These are phyloP conservation scores for Ustilago nuda DNA, from an alignment of 1,284 basidiomycete species.

Conservation along the genomic window DNA sequence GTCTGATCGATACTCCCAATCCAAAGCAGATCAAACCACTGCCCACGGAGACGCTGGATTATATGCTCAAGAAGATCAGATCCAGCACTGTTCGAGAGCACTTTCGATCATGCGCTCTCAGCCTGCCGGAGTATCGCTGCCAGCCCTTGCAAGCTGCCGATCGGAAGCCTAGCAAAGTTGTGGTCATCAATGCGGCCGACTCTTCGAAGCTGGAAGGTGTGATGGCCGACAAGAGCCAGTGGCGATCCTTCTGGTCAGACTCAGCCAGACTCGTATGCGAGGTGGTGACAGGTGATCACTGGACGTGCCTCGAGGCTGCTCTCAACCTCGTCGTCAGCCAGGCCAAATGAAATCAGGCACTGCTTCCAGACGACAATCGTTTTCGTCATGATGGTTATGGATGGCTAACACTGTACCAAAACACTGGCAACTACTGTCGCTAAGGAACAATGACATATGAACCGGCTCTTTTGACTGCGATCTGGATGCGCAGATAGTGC, in stretches of 20 bases:
- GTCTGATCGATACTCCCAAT: conserved; percentile 43
- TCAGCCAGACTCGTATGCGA: conserved; percentile 11
- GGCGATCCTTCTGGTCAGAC: conserved; percentile 31
- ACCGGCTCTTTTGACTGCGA: not conserved
- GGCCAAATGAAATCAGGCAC: not conserved
- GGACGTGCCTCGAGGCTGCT: conserved; percentile 33
- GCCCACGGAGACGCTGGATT: conserved; percentile 31
- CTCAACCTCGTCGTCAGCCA: conserved; percentile 21
- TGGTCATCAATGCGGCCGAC: conserved; percentile 27
- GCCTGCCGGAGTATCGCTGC: conserved; percentile 33
- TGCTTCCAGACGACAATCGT: not conserved
- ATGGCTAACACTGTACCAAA: not conserved
- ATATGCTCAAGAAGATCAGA: conserved; percentile 29
- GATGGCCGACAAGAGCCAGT: conserved; percentile 29
- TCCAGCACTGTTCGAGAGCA: conserved; percentile 41
- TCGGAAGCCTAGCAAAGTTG: conserved; percentile 14
- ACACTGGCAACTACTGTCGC: not conserved
- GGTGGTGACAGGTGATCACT: conserved; percentile 38
- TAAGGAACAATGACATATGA: conserved; percentile 2
- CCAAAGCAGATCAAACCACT: conserved; percentile 38
- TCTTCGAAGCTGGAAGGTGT: conserved; percentile 27
- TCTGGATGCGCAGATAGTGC: conserved; percentile 10
- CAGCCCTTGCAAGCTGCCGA: conserved; percentile 15
- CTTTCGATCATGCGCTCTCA: conserved; percentile 44
- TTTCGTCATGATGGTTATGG: not conserved